Percentiles rank a stretch among this genome's conserved stretches.
These are phyloP conservation scores for Desmodesmus armatus DNA, from an alignment of 139 green algal species.

Conservation along the genomic window DNA sequence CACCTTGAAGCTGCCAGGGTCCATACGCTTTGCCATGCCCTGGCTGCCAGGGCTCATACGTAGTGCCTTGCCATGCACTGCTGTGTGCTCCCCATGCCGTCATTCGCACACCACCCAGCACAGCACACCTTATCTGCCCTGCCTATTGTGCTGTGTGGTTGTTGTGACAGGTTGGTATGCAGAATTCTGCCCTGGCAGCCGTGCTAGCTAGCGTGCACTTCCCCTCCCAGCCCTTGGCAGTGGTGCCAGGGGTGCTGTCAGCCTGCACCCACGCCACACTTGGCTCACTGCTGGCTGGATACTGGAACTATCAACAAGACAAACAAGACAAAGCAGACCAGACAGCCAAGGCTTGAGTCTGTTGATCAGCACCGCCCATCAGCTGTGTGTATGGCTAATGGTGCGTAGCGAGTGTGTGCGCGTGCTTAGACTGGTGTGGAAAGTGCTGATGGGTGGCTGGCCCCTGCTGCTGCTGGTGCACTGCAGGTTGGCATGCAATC, in stretches of 20 bases:
- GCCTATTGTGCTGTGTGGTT: neutral
- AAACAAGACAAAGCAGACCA: neutral
- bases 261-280: conserved; percentile 64
- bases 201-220: conserved; percentile 73
- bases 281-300: conserved; percentile 61
- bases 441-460: too few species aligned
- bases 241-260: conserved; percentile 68
- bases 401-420: too few species aligned
- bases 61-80: too few species aligned
- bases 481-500: conserved; percentile 67
- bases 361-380: neutral
- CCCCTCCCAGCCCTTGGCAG: conserved; percentile 55
- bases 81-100: too few species aligned
- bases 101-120: too few species aligned
- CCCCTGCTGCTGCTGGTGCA: conserved; percentile 4
- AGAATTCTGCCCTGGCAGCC: conserved; percentile 44
- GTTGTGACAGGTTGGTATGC: conserved; percentile 40
- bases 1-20: too few species aligned
- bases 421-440: too few species aligned
- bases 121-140: too few species aligned
- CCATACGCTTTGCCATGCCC: too few species aligned
- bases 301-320: conserved; percentile 46
- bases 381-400: neutral
- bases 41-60: too few species aligned
- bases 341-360: conserved; percentile 2